Conservation (phyloP, 2,329 filamentous ascomycete species). For the Lachnellula hyalina region DNA sequence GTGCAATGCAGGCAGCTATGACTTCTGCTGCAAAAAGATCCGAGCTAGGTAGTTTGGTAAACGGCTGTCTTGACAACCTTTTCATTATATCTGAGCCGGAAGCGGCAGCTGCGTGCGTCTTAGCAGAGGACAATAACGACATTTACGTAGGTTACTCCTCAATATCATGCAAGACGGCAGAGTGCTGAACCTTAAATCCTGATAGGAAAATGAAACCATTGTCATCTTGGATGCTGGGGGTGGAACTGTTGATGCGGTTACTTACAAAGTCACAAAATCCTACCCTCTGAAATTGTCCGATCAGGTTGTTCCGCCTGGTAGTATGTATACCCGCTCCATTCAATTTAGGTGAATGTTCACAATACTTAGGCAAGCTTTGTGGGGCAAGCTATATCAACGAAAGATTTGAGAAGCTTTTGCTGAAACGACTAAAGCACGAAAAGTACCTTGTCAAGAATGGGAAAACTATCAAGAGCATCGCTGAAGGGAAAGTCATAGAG, state of each 20-base stretch:
- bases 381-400: slow-evolving; percentile 15
- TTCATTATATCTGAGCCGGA: slow-evolving; percentile 31
- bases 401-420: slow-evolving; percentile 1
- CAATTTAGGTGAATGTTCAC: background rate
- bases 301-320: slow-evolving; percentile 15
- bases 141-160: slow-evolving; percentile 7
- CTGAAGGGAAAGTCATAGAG: background rate
- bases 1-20: slow-evolving; percentile 10
- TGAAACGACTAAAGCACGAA: background rate
- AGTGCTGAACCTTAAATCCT: background rate
- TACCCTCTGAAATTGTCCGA: slow-evolving; percentile 22
- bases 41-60: slow-evolving; percentile 6
- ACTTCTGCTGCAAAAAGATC: slow-evolving; percentile 5
- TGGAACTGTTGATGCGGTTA: slow-evolving; percentile 28
- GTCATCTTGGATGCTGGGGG: slow-evolving; percentile 26
- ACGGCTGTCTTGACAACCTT: slow-evolving; percentile 23
- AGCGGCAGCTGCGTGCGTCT: slow-evolving; percentile 24
- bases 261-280: slow-evolving; percentile 24
- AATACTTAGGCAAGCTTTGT: slow-evolving; percentile 9
- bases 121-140: slow-evolving; percentile 15
- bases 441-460: background rate
- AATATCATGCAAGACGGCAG: background rate
- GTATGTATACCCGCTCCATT: slow-evolving; percentile 2
- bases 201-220: slow-evolving; percentile 14
- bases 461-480: background rate